Evolutionary conservation across 2,329 filamentous ascomycete species (phyloP).

Genomic region (Aspergillus hiratsukae): DNA sequence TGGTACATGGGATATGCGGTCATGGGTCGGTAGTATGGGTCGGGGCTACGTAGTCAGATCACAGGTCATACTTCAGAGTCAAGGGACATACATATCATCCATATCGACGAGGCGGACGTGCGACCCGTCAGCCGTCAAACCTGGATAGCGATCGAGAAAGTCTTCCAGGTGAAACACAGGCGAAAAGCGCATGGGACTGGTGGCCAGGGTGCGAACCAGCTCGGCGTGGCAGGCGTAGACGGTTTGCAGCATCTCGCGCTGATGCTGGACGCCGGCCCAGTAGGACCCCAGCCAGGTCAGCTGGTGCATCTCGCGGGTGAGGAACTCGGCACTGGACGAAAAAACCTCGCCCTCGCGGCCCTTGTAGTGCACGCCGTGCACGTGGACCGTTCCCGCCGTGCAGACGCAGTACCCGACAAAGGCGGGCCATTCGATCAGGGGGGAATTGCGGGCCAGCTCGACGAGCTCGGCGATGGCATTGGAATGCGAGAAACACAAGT

Average conservation of each 20-base stretch:
- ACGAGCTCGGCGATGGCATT: slow-evolving; percentile 82
- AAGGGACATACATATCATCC: slow-evolving; percentile 43
- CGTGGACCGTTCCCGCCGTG: slow-evolving; percentile 81
- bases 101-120: slow-evolving; percentile 69
- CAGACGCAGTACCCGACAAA: slow-evolving; percentile 85
- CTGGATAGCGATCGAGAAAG: slow-evolving; percentile 79
- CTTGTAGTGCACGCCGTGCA: slow-evolving; percentile 78
- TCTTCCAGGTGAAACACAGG: slow-evolving; percentile 81
- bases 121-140: slow-evolving; percentile 66
- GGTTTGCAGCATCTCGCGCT: slow-evolving; percentile 70
- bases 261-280: slow-evolving; percentile 76
- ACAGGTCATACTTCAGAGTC: background rate
- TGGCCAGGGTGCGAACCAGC: slow-evolving; percentile 67
- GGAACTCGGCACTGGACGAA: slow-evolving; percentile 63
- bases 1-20: background rate
- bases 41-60: background rate
- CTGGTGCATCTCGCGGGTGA: slow-evolving; percentile 75
- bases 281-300: slow-evolving; percentile 68
- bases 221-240: slow-evolving; percentile 76
- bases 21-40: slow-evolving; percentile 4
- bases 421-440: slow-evolving; percentile 75
- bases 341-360: slow-evolving; percentile 58
- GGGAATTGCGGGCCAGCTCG: slow-evolving; percentile 69
- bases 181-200: slow-evolving; percentile 66
- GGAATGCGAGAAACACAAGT: slow-evolving; percentile 79